Evolutionary conservation across 2,329 filamentous ascomycete genomes (phyloP), one percentile per base, ranked within the genome.

Genomic region (Aquanectria penicillioides): DNA sequence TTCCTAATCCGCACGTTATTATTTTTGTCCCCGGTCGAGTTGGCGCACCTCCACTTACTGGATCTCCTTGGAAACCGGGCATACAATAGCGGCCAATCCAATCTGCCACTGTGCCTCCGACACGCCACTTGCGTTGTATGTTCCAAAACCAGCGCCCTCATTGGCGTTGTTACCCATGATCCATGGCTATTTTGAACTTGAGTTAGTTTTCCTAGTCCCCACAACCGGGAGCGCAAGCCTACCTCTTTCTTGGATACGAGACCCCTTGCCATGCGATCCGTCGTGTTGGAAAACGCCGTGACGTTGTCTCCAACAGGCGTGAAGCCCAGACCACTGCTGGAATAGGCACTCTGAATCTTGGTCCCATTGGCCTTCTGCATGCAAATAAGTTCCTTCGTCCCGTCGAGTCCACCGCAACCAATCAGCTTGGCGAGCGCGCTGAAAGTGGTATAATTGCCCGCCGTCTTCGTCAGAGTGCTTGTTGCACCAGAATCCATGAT

Each of bases 401-500:
- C 28, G 11, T 28, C 20, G 5, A 57, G 48, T 8, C 26, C 44
- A 1, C 46, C 43, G 12, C 61, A 63, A 3, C 58, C 58, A 3
- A 57, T 40, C 36, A 57, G 11, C 5, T 17, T 18, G 4, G 61
- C 48, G 6, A 63, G 29, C 10, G 48, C 41, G 43, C 41, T 54
- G 36, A 63, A 63, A 17, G 41, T 34, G 12, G 37, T 58, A 15
- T 58, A 33, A 26, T 61, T 56, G 3, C 53, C 49, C 2, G 49
- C 59, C 2, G 25, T 1, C 20, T 40, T 44, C 3, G 38, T 34
- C 12, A 63, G 33, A 0, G 36, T 60, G 22, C 57, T 52, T 5
- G 56, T 43, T 10, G 52, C 33, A 8, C 71, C 81, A 37, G 80
- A 81, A 20, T 77, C 73, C 5, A 76, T 66, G 50, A 83, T 78